A percentile compares a stretch with the other conserved stretches of the same genome.
Conservation (phyloP, 2,329 filamentous ascomycete species). For the Paecilomyces variotii region DNA sequence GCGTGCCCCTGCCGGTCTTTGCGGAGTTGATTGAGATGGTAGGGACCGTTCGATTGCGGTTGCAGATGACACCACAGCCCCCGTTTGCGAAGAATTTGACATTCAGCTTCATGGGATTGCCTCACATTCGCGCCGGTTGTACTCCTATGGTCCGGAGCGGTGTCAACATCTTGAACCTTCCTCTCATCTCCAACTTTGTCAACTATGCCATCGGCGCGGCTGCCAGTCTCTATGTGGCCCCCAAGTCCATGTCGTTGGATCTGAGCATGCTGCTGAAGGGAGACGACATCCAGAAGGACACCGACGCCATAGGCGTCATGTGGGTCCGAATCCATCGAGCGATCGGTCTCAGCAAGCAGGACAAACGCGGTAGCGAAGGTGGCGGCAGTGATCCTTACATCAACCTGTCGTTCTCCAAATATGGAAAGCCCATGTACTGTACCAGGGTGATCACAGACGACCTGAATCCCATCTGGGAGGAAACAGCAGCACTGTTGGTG, state of each 20-base stretch:
- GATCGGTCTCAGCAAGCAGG: constrained; percentile 81
- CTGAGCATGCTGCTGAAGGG: constrained; percentile 84
- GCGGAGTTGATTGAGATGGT: constrained; percentile 89
- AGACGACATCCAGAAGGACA: constrained; percentile 83
- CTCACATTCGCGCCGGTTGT: constrained; percentile 81
- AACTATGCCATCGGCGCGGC: constrained; percentile 89
- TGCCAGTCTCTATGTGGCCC: constrained; percentile 84
- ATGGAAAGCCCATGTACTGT: constrained; percentile 95
- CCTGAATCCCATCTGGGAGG: constrained; percentile 86
- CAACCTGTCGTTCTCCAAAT: constrained; percentile 90
- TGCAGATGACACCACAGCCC: constrained; percentile 81
- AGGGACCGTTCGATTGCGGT: constrained; percentile 71
- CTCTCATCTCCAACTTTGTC: constrained; percentile 91
- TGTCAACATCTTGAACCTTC: constrained; percentile 84
- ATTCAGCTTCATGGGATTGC: constrained; percentile 88
- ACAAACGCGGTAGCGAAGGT: constrained; percentile 68
- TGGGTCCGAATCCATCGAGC: constrained; percentile 90
- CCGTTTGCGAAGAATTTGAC: constrained; percentile 89
- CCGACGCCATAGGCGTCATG: constrained; percentile 75
- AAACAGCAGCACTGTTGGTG: constrained; percentile 76
- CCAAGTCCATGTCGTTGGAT: constrained; percentile 88
- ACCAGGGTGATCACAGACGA: constrained; percentile 94
- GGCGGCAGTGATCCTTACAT: constrained; percentile 95
- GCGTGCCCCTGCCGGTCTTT: constrained; percentile 77
- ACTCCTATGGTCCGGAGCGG: constrained; percentile 87